Evolutionary conservation across 805 yeast species (phyloP).

Genomic region (Wickerhamomyces rabaulensis): DNA sequence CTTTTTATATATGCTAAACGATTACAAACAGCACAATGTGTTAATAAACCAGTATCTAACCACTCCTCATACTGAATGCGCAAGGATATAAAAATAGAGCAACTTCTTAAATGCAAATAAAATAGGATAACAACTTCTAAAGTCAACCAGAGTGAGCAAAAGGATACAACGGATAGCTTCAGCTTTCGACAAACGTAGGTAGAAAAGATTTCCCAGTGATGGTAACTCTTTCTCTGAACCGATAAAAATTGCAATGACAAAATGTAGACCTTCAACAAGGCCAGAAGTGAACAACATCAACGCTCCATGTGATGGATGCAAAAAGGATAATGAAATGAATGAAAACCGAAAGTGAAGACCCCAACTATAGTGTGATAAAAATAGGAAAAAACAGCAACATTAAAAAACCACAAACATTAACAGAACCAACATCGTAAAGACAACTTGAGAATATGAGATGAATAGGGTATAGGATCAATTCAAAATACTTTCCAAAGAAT

Average conservation of each 20-base stretch:
- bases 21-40: neutral
- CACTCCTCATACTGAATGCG: neutral
- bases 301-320: neutral
- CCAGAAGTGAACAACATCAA: neutral
- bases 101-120: neutral
- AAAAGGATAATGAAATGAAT: neutral
- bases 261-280: neutral
- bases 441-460: neutral
- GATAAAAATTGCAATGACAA: neutral
- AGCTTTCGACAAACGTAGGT: neutral
- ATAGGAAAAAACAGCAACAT: neutral
- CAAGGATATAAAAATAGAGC: neutral
- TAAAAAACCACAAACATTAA: neutral
- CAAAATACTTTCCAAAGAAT: constrained; percentile 7
- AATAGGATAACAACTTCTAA: neutral
- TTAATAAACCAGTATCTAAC: neutral
- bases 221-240: no score
- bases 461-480: constrained; percentile 1
- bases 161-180: neutral
- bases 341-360: neutral
- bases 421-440: neutral
- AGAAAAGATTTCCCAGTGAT: neutral
- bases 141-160: neutral
- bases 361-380: neutral
- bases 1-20: neutral